Evolutionary conservation across 805 yeast species (phyloP).

Genomic region (Metschnikowia kofuensis): DNA sequence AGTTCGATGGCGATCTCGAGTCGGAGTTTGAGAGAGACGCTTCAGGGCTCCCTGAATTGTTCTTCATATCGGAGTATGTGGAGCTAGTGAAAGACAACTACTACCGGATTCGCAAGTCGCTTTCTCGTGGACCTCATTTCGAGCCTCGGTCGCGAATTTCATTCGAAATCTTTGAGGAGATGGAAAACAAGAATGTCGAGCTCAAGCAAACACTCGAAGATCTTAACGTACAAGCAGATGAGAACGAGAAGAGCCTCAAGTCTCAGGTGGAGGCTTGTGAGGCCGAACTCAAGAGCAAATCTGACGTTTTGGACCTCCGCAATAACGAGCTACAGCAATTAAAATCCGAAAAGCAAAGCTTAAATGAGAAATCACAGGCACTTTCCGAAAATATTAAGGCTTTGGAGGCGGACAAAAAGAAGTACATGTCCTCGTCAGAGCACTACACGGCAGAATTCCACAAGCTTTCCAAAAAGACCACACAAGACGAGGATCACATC

Average conservation of each 20-base stretch:
- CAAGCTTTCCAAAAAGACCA: constrained; percentile 26
- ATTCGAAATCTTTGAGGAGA: constrained; percentile 53
- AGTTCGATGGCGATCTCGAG: constrained; percentile 39
- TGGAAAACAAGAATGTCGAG: constrained; percentile 35
- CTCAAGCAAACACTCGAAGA: constrained; percentile 23
- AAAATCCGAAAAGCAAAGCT: neutral
- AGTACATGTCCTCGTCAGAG: constrained; percentile 28
- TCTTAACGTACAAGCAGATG: constrained; percentile 19
- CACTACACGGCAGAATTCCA: constrained; percentile 31
- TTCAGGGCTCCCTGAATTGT: constrained; percentile 85
- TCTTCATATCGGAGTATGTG: constrained; percentile 64
- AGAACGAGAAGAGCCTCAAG: constrained; percentile 21
- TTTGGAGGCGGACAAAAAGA: constrained; percentile 30
- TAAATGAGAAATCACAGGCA: constrained; percentile 16
- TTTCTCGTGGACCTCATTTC: constrained; percentile 68
- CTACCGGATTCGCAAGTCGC: constrained; percentile 61
- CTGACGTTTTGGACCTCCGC: constrained; percentile 15
- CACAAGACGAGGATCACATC: constrained; percentile 22
- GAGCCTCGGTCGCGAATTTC: constrained; percentile 71
- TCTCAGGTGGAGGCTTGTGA: constrained; percentile 14
- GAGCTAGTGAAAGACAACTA: constrained; percentile 66
- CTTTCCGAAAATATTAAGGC: constrained; percentile 21
- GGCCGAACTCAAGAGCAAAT: constrained; percentile 21
- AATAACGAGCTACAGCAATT: neutral
- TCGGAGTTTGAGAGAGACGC: constrained; percentile 51